Base-by-base conservation (phyloP, 78 protist genomes). In the Dictyostelium capitatum region DNA sequence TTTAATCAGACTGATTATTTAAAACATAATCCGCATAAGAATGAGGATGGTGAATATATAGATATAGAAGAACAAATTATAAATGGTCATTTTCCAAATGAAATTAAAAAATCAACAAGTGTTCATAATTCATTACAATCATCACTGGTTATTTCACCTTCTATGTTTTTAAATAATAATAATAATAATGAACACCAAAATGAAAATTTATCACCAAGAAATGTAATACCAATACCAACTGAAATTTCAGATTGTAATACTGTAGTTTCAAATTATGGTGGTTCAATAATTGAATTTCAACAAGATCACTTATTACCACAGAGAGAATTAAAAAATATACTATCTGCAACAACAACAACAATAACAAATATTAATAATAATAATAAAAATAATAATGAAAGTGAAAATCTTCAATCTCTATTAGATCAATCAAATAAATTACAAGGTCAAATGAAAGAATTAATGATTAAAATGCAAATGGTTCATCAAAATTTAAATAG, bases 351-450 rank as follows among this genome's bases (percentile, higher is more conserved):
- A n/a, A 37, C 43, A 37, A 3, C 43, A 37, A 37, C 43, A 37
- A 37, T 37, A 37, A n/a, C n/a, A n/a, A n/a, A n/a, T n/a, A n/a
- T n/a, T n/a, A 59, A 59, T 23, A 62, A 62, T 62, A 62, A 62
- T 62, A 25, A 62, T 62, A 64, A 64, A 9, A 62, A 62, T 37
- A 62, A 25, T 62, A 62, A 62, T 25, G 9, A 20, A 19, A 62
- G 28, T 62, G 43, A 37, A 37, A 2, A 37, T 37, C 43, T 37
- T 37, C 43, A 37, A 37, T 37, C 75, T 30, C 32, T 67, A 67
- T 30, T 67, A 9, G 75, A 67, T 32, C 75, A 67, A 67, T 67
- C 75, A 4, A 67, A 67, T 67, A 67, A 67, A 32, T 15, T 67
- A 11, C 75, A 67, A 67, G 19, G 14, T 32, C 75, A 67, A 37